Evolutionary conservation across 2,329 filamentous ascomycete species (phyloP).

Genomic region (Parastagonospora avenae): DNA sequence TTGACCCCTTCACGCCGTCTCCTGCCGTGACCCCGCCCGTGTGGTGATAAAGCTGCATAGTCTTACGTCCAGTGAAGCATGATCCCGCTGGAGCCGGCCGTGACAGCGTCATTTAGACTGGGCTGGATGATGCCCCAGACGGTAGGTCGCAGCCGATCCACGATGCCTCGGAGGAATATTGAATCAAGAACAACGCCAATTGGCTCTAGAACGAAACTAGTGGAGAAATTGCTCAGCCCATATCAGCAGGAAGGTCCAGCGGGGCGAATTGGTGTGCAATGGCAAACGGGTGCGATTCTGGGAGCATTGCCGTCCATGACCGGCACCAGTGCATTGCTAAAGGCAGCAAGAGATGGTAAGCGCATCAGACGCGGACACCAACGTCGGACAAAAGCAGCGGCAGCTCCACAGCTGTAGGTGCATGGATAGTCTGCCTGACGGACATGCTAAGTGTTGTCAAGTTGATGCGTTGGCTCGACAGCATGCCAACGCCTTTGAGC

Average conservation of each 20-base stretch:
- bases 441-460: constrained; percentile 50
- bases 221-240: constrained; percentile 29
- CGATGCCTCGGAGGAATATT: constrained; percentile 37
- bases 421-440: constrained; percentile 47
- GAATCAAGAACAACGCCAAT: constrained; percentile 32
- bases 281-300: constrained; percentile 31
- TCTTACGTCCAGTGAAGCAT: constrained; percentile 44
- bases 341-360: constrained; percentile 45
- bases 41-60: constrained; percentile 48
- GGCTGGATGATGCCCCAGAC: constrained; percentile 39
- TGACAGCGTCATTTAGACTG: constrained; percentile 40
- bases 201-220: constrained; percentile 36
- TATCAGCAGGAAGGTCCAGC: constrained; percentile 36
- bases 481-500: constrained; percentile 45
- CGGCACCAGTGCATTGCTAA: constrained; percentile 36
- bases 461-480: constrained; percentile 50
- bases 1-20: constrained; percentile 43
- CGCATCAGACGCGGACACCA: constrained; percentile 45
- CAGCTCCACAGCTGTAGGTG: constrained; percentile 40
- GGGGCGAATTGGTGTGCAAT: constrained; percentile 40
- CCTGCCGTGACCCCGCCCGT: constrained; percentile 44
- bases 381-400: constrained; percentile 43
- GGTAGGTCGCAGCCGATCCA: constrained; percentile 42
- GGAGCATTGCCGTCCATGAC: constrained; percentile 31
- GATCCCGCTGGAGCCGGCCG: constrained; percentile 43